Evolutionary conservation across 495 filamentous ascomycete species (phyloP).

Genomic region (Jackrogersella minutella): DNA sequence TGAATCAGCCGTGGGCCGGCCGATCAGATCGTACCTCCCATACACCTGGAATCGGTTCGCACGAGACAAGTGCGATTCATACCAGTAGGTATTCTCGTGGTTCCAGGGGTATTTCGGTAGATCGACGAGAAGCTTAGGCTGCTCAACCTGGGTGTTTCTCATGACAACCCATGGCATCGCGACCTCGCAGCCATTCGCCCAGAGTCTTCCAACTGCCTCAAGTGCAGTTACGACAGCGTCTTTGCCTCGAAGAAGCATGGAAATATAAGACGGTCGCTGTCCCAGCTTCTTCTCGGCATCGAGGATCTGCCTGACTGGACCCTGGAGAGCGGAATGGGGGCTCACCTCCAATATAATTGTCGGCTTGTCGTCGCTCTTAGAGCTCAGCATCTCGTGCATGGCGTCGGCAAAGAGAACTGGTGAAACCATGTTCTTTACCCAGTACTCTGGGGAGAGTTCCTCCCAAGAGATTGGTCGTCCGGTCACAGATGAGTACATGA

Average conservation of each 20-base stretch:
- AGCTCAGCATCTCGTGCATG: constrained; percentile 33
- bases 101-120: constrained; percentile 55
- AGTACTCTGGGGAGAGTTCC: constrained; percentile 47
- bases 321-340: constrained; percentile 53
- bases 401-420: constrained; percentile 53
- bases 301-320: constrained; percentile 60
- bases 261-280: constrained; percentile 28
- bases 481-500: constrained; percentile 52
- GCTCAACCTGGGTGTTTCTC: constrained; percentile 11
- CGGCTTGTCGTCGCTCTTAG: constrained; percentile 4
- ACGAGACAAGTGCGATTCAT: constrained; percentile 48
- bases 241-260: constrained; percentile 44
- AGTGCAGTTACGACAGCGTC: constrained; percentile 42
- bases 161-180: constrained; percentile 49
- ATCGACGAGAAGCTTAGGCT: constrained; percentile 43
- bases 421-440: constrained; percentile 52
- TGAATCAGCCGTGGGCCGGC: constrained; percentile 30
- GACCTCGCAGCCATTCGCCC: constrained; percentile 48
- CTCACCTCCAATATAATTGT: constrained; percentile 40
- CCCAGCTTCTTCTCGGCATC: constrained; percentile 32
- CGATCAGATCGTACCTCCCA: constrained; percentile 58
- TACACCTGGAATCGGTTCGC: constrained; percentile 52
- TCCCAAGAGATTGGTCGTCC: constrained; percentile 37
- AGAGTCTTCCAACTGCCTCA: constrained; percentile 46
- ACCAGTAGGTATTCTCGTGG: constrained; percentile 53